Evolutionary conservation across 192 early-diverging fungal genomes (phyloP), one percentile per base, ranked within the genome.

Genomic region (Phlyctochytrium arcticum): DNA sequence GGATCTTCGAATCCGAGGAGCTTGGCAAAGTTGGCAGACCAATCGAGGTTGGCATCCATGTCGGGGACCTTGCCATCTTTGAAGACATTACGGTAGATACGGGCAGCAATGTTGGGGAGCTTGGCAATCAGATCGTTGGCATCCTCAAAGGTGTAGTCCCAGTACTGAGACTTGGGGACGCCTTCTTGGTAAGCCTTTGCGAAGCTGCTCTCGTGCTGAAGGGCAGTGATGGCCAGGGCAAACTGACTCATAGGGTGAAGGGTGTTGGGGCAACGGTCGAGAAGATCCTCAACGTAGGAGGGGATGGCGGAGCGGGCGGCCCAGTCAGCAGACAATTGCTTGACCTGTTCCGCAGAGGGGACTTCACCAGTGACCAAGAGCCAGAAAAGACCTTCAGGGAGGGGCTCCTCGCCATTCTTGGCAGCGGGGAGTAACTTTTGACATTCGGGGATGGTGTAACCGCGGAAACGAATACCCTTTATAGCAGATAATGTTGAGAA

Each of bases 201-300:
- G 75, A 99, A 99, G 75, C 81, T 81, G 64, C 87, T 90, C 68
- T 99, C 96, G 79, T 94, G 90, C 78, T 99, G 94, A 66, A 99
- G 87, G 54, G 96, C 96, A 63, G 88, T 96, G 76, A 99, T 89
- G 39, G 96, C 96, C 48, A 99, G 78, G 50, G 90, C 85, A 79
- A 99, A 91, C 86, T 99, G 96, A 61, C 91, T 92, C 96, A 99
- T 99, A 65, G 96, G 94, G 87, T 99, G 96, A 66, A 99, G 89
- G 49, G 94, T 95, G 86, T 81, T 89, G 65, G 96, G 96, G 87
- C 96, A 99, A 66, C 93, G 86, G 84, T 99, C 96, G 62, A 99
- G 88, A 75, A 99, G 79, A 57, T 99, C 96, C 75, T 94, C 87
- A 68, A 99, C 96, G 77, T 95, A 93, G 57, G 85, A 71, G 48